A percentile compares a stretch with the other conserved stretches of the same genome.
These are phyloP conservation scores for Vigna nakashimae DNA, from an alignment of 306 rosid species.

Conservation along the genomic window DNA sequence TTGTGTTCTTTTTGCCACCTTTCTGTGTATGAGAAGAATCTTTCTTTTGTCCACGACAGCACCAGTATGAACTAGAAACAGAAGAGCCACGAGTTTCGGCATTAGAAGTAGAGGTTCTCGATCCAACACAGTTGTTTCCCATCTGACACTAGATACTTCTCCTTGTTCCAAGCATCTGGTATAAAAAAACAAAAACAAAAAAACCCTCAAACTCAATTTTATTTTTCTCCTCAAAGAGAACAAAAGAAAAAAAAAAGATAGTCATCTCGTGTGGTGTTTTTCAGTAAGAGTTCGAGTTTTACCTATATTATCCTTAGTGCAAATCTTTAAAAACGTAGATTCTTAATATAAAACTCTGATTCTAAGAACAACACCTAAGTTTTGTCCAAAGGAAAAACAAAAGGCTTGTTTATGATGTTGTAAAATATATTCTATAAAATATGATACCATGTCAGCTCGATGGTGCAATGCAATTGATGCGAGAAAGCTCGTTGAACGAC, in stretches of 20 bases:
- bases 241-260: no score
- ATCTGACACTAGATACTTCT: slow-evolving; percentile 53
- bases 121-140: slow-evolving; percentile 86
- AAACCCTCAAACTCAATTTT: slow-evolving; percentile 1
- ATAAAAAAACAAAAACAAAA: slow-evolving; percentile 7
- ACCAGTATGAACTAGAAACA: slow-evolving; percentile 53
- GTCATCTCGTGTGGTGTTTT: neutral
- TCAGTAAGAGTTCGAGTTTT: neutral
- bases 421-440: no score
- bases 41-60: slow-evolving; percentile 48
- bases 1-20: slow-evolving; percentile 19
- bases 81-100: slow-evolving; percentile 40
- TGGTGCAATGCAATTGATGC: slow-evolving; percentile 39
- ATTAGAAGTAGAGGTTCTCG: slow-evolving; percentile 42
- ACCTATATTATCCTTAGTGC: neutral
- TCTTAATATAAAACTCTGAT: neutral
- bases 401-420: neutral
- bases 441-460: slow-evolving; percentile 27
- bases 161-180: slow-evolving; percentile 39
- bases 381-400: neutral
- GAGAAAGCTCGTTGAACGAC: neutral
- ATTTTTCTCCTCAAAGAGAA: neutral
- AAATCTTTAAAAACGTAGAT: neutral
- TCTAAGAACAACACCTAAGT: neutral
- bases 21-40: slow-evolving; percentile 15